Evolutionary conservation across 192 early-diverging fungal genomes (phyloP).

Genomic region (Coemansia erecta): DNA sequence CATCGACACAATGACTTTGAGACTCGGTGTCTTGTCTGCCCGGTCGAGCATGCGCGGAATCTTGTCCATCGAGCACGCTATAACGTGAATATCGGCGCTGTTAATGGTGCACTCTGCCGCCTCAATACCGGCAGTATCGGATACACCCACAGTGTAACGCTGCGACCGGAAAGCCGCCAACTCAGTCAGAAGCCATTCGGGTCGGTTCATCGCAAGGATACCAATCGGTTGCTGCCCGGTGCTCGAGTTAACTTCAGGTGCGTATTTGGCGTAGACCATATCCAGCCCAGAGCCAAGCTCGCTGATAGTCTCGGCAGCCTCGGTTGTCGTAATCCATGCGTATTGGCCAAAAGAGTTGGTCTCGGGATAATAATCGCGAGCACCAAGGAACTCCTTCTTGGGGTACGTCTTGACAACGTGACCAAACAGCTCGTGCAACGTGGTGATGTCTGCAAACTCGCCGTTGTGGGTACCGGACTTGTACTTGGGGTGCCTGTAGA

Average conservation of each 20-base stretch:
- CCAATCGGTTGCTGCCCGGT: background rate
- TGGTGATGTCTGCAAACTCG: constrained; percentile 22
- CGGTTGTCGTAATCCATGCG: background rate
- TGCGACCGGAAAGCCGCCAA: background rate
- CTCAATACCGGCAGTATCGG: background rate
- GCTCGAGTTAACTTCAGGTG: background rate
- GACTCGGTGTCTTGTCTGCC: constrained; percentile 15
- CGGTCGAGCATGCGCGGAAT: background rate
- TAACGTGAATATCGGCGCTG: background rate
- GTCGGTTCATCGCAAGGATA: background rate
- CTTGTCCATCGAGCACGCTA: no score
- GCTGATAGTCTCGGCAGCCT: background rate
- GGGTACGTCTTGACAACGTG: constrained; percentile 15
- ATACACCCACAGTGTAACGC: background rate
- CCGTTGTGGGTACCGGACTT: constrained; percentile 30
- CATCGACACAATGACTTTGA: no score
- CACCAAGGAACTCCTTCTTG: constrained; percentile 13
- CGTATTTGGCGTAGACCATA: background rate
- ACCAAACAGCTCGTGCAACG: constrained; percentile 31
- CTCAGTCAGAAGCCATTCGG: background rate
- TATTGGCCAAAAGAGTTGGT: background rate
- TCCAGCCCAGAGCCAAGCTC: background rate
- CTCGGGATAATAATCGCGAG: background rate
- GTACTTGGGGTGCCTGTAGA: constrained; percentile 18
- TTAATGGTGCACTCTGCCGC: background rate